phyloP scores from a whole-genome alignment of 2,329 filamentous ascomycete genomes.

The Hymenoscyphus occultus region DNA sequence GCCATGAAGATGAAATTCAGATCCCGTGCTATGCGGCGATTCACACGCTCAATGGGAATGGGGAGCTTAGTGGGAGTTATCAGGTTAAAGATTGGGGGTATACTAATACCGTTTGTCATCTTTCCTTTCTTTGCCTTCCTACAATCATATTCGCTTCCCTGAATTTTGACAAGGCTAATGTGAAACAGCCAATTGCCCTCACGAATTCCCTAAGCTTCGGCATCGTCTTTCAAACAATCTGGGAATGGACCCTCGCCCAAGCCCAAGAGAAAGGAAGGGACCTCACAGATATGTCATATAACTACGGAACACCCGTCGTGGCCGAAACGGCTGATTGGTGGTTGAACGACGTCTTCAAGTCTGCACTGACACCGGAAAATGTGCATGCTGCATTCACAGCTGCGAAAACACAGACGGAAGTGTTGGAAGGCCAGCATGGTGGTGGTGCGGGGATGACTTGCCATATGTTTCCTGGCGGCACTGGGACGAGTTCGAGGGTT shows the following conservation, averaged over 20 bases:
- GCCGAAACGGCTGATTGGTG: constrained; percentile 63
- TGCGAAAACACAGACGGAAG: constrained; percentile 46
- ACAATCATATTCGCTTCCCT: neutral
- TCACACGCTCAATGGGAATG: constrained; percentile 34
- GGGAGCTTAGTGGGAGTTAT: constrained; percentile 33
- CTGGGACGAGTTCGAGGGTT: constrained; percentile 57
- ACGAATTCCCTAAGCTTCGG: constrained; percentile 41
- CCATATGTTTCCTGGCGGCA: constrained; percentile 65
- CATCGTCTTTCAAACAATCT: constrained; percentile 35
- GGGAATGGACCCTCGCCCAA: constrained; percentile 29
- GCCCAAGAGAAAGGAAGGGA: constrained; percentile 21
- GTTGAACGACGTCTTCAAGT: constrained; percentile 55
- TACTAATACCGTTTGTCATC: constrained; percentile 30
- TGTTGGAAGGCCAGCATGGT: constrained; percentile 61
- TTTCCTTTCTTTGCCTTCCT: neutral
- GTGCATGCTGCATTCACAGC: constrained; percentile 52
- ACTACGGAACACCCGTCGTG: constrained; percentile 48
- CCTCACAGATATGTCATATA: constrained; percentile 29
- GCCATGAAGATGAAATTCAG: constrained; percentile 29
- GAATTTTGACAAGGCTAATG: neutral
- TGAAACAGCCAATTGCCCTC: constrained; percentile 34
- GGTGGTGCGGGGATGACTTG: constrained; percentile 68
- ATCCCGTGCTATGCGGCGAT: constrained; percentile 34
- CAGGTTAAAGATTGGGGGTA: constrained; percentile 35
- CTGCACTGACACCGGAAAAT: constrained; percentile 53